Evolutionary conservation across 495 filamentous ascomycete genomes (phyloP).

Genomic region (Aspergillus funiculosus): DNA sequence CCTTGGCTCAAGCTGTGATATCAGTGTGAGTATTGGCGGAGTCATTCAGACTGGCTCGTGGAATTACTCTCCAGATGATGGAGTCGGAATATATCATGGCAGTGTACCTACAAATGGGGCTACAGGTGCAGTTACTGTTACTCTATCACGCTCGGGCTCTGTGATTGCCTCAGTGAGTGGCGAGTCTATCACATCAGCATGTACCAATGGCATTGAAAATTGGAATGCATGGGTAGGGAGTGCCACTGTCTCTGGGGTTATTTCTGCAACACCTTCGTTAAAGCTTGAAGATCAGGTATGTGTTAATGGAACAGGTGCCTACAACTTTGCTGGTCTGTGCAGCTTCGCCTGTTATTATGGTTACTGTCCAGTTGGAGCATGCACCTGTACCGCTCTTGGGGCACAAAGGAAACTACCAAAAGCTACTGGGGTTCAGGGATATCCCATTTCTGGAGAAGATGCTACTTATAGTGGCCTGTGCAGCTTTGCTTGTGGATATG

Average conservation of each 20-base stretch:
- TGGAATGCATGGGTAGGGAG: slow-evolving; percentile 38
- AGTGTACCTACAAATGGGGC: not conserved
- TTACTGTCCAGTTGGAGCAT: slow-evolving; percentile 19
- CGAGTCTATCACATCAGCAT: slow-evolving; percentile 38
- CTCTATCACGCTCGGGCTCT: not conserved
- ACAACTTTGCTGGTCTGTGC: slow-evolving; percentile 16
- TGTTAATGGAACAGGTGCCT: slow-evolving; percentile 12
- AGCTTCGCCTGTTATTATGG: slow-evolving; percentile 14
- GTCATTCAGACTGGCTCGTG: not conserved
- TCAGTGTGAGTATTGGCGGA: no score
- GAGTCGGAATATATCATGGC: not conserved
- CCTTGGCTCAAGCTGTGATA: no score
- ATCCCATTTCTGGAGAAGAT: slow-evolving; percentile 28
- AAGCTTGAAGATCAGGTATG: slow-evolving; percentile 39
- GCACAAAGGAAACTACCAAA: slow-evolving; percentile 15
- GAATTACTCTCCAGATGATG: not conserved
- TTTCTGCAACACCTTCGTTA: slow-evolving; percentile 56
- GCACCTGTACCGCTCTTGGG: slow-evolving; percentile 10
- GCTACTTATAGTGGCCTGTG: slow-evolving; percentile 9
- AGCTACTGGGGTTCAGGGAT: slow-evolving; percentile 46
- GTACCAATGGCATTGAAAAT: slow-evolving; percentile 42
- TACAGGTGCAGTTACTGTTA: not conserved
- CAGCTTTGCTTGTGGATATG: slow-evolving; percentile 10
- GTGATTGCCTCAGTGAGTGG: slow-evolving; percentile 22
- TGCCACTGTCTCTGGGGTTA: slow-evolving; percentile 1